Percentiles rank a stretch among this genome's conserved stretches.
phyloP scores from a whole-genome alignment of 495 filamentous ascomycete genomes.

The Tetracladium marchalianum region DNA sequence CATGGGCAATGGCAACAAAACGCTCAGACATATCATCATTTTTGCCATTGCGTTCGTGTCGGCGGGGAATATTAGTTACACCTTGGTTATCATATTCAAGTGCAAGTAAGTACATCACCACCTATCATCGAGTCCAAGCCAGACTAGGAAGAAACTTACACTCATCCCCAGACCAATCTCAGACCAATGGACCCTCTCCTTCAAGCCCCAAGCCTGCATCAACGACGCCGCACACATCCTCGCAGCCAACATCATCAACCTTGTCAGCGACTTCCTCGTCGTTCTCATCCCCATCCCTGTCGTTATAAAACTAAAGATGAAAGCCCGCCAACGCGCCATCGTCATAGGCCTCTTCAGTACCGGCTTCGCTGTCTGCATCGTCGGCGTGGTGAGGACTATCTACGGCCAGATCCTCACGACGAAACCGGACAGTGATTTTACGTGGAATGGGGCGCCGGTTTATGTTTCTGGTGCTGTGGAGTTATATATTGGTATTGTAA shows the following conservation, averaged over 20 bases:
- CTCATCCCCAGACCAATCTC: constrained; percentile 16
- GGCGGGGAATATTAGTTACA: no score
- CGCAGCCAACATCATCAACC: constrained; percentile 47
- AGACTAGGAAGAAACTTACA: no score
- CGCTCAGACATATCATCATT: no score
- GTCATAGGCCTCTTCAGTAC: constrained; percentile 50
- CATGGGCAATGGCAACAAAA: no score
- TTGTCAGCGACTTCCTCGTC: constrained; percentile 46
- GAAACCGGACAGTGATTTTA: constrained; percentile 31
- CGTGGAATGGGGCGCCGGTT: constrained; percentile 44
- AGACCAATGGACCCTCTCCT: constrained; percentile 40
- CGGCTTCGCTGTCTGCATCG: constrained; percentile 48
- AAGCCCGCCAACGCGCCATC: constrained; percentile 42
- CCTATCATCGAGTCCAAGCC: no score
- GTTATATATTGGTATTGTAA: constrained; percentile 50
- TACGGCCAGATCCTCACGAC: constrained; percentile 8
- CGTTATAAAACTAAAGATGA: constrained; percentile 45
- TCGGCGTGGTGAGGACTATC: constrained; percentile 43
- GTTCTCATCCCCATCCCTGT: constrained; percentile 50
- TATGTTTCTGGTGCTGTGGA: constrained; percentile 45
- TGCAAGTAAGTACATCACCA: constrained; percentile 39
- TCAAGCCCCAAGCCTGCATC: constrained; percentile 29
- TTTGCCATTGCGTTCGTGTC: no score
- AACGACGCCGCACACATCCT: constrained; percentile 38
- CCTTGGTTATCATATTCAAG: constrained; percentile 34